Evolutionary conservation across 805 yeast genomes (phyloP).

Genomic region (Kurtzmaniella fragi): DNA sequence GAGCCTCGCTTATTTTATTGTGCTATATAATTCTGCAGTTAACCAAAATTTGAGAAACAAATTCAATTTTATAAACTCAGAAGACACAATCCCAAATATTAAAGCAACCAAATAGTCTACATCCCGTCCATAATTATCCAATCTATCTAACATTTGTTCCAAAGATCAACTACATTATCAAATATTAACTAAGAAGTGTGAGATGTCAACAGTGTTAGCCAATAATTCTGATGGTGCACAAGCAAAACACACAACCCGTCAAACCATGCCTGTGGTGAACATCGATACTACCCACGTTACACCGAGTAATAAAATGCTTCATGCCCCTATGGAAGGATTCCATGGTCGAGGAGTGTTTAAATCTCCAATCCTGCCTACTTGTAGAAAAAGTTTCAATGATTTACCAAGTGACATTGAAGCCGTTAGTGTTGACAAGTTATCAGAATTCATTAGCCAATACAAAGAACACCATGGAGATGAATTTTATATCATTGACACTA

Average conservation of each 20-base stretch:
- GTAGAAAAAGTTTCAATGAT: slow-evolving; percentile 9
- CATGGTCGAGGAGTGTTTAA: background rate
- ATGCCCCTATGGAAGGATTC: too few relatives aligned
- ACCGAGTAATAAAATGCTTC: background rate
- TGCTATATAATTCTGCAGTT: too few relatives aligned
- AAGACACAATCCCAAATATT: too few relatives aligned
- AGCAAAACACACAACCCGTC: background rate
- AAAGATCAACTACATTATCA: too few relatives aligned
- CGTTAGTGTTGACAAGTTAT: slow-evolving; percentile 1
- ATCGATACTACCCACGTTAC: background rate
- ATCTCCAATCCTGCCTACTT: slow-evolving; percentile 11
- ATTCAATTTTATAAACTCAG: too few relatives aligned
- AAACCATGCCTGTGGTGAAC: slow-evolving; percentile 1
- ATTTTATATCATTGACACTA: slow-evolving; percentile 27
- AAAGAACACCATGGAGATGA: slow-evolving; percentile 1
- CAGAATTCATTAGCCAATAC: background rate
- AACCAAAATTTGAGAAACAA: too few relatives aligned
- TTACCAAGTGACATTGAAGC: slow-evolving; percentile 4
- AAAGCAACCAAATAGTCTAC: too few relatives aligned
- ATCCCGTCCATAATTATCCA: too few relatives aligned
- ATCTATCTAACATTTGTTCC: too few relatives aligned
- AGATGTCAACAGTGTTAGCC: slow-evolving; percentile 2
- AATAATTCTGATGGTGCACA: background rate
- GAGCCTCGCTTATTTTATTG: too few relatives aligned
- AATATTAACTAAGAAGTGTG: too few relatives aligned